phyloP scores from a whole-genome alignment of 331 rosid genomes.

The Acacia pycnantha region DNA sequence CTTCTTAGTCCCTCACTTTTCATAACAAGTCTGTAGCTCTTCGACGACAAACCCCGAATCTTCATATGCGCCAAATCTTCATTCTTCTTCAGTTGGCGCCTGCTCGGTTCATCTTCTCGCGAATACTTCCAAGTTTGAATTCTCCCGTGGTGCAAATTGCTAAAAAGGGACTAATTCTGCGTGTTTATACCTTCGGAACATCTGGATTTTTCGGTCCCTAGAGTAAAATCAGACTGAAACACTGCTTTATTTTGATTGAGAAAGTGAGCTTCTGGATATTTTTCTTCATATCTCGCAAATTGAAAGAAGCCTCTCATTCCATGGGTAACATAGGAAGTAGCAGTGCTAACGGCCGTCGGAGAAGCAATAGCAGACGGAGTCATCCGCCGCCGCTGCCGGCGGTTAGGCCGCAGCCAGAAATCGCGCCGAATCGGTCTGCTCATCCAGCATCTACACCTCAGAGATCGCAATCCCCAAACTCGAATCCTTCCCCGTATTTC shows the following conservation, averaged over 20 bases:
- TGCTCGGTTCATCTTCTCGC: not conserved
- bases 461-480: slow-evolving; percentile 56
- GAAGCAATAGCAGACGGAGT: slow-evolving; percentile 45
- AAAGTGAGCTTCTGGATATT: slow-evolving; percentile 18
- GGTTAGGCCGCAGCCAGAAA: slow-evolving; percentile 63
- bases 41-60: not conserved
- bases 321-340: slow-evolving; percentile 81
- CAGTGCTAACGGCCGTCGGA: slow-evolving; percentile 45
- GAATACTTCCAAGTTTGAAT: not conserved
- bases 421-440: slow-evolving; percentile 51
- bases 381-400: slow-evolving; percentile 44
- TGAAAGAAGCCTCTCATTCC: not conserved
- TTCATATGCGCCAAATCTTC: slow-evolving; percentile 1
- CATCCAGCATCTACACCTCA: slow-evolving; percentile 64
- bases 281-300: not conserved
- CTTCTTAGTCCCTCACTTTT: not conserved
- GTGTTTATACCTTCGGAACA: not conserved
- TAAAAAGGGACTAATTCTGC: not conserved
- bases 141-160: not conserved
- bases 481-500: slow-evolving; percentile 47
- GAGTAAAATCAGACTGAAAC: not conserved
- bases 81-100: not conserved
- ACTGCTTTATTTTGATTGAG: not conserved
- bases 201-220: not conserved
- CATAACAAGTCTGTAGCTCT: not conserved